Evolutionary conservation across 163 green algal genomes (phyloP).

Genomic region (Chlamydomonas reinhardtii): DNA sequence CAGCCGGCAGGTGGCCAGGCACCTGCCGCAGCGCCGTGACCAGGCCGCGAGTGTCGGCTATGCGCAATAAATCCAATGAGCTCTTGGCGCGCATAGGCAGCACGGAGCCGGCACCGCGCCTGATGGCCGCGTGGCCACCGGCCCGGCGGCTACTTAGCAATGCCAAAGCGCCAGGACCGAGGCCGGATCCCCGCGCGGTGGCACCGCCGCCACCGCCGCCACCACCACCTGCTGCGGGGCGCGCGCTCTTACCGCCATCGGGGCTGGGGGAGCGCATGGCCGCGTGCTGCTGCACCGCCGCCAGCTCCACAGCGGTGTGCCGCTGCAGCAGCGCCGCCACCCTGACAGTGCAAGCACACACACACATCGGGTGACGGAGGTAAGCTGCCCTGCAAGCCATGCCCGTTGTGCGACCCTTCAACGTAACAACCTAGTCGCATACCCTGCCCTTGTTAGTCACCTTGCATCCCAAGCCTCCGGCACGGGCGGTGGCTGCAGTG

Average conservation of each 20-base stretch:
- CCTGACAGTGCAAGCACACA: too few relatives aligned
- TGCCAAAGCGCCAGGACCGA: too few relatives aligned
- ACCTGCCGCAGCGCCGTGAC: neutral
- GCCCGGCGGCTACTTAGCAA: too few relatives aligned
- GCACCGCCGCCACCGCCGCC: neutral
- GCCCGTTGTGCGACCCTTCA: too few relatives aligned
- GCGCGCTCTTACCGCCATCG: neutral
- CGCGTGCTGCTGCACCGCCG: neutral
- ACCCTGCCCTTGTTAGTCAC: too few relatives aligned
- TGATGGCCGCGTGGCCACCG: neutral
- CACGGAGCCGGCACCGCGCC: too few relatives aligned
- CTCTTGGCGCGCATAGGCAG: neutral
- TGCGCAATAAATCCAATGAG: neutral
- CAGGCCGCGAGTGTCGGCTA: neutral
- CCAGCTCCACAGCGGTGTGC: constrained; percentile 22
- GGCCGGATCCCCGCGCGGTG: neutral
- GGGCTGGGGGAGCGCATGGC: too few relatives aligned
- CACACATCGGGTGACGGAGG: too few relatives aligned
- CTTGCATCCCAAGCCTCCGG: constrained; percentile 15
- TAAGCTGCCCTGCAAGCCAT: too few relatives aligned
- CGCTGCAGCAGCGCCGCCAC: constrained; percentile 26
- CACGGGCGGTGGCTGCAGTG: too few relatives aligned
- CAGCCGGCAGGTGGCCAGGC: too few relatives aligned
- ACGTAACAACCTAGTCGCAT: too few relatives aligned
- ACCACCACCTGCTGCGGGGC: neutral